Evolutionary conservation across 1,284 basidiomycete genomes (phyloP).

Genomic region (Fomitopsis betulina): DNA sequence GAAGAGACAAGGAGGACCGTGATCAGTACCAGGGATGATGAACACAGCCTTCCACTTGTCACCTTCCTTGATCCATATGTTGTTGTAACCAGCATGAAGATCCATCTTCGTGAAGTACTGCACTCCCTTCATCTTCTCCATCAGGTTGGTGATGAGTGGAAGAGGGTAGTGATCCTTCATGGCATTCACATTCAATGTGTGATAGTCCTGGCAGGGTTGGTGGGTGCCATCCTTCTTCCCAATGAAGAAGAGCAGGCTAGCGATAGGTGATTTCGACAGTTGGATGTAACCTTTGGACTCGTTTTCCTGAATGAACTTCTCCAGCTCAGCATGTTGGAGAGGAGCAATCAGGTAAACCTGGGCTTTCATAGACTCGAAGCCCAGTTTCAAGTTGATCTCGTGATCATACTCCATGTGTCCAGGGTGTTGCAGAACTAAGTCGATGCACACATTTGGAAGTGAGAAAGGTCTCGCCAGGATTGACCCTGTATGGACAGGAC

Average conservation of each 20-base stretch:
- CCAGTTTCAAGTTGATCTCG: constrained; percentile 12
- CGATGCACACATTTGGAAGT: too few species aligned
- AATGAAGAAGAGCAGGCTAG: constrained; percentile 33
- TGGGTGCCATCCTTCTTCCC: constrained; percentile 36
- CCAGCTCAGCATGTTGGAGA: constrained; percentile 19
- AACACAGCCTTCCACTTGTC: too few species aligned
- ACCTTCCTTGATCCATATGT: too few species aligned
- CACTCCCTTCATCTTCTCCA: constrained; percentile 24
- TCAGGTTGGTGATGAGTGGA: constrained; percentile 28
- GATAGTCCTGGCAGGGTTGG: constrained; percentile 26
- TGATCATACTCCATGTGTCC: too few species aligned
- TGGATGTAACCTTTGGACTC: constrained; percentile 20
- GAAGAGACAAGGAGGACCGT: constrained; percentile 14
- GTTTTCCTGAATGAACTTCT: too few species aligned
- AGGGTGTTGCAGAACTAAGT: too few species aligned
- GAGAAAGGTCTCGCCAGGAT: too few species aligned
- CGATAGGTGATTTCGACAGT: constrained; percentile 23
- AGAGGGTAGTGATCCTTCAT: constrained; percentile 31
- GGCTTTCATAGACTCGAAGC: constrained; percentile 6
- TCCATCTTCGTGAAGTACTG: constrained; percentile 32
- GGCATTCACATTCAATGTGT: constrained; percentile 11
- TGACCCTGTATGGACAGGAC: too few species aligned
- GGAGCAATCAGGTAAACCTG: constrained; percentile 21
- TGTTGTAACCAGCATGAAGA: constrained; percentile 22
- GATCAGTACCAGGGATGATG: constrained; percentile 4